Base-by-base conservation (phyloP, 106 monocot species). In the Dendrobium huoshanense region DNA sequence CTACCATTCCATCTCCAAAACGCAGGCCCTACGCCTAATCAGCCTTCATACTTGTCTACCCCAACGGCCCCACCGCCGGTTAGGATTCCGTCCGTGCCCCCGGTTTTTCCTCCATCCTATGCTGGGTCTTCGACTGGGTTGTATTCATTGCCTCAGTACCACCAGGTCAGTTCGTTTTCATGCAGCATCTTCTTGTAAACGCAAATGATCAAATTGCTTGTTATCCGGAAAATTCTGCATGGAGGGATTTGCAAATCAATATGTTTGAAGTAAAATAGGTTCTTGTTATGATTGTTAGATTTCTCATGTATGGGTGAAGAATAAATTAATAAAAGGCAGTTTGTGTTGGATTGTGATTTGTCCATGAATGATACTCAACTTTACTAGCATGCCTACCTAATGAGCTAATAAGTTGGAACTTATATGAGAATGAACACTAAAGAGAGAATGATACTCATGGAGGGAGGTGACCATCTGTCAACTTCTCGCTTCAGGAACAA, bases 1-100 rank as follows among this genome's bases (percentile, higher is more conserved):
- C 85, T 87, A 7, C 92, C 92, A 8, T 92, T 92, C 82, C 92
- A 87, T 61, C 89, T 92, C 78, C 87, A 92, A 79, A 84, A 85
- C 47, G 45, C 84, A 45, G 72, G 75, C 48, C 79, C 83, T 31
- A 4, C 81, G 19, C 45, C 75, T 24, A 55, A 48, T 43, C 65
- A 31, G 64, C 42, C 74, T 20, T 44, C 74, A 18, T 80, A 82
- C 72, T 45, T 65, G 20, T 20, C 67, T 42, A 67, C 84, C 24
- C 41, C 79, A 9, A 72, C 75, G 55, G 47, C 81, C 33, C n/a
- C 80, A 13, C 80, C 83, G 37, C 75, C 83, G 11, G 75, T 80
- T 49, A 77, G 47, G 77, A 73, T 82, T 33, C 82, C 87, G 10
- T 9, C 75, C 24, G 58, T 77, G 56, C 29, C 84, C 9, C 72